Base-by-base conservation (phyloP, 164 flowering plant genomes). In the Vitis rotundifolia region DNA sequence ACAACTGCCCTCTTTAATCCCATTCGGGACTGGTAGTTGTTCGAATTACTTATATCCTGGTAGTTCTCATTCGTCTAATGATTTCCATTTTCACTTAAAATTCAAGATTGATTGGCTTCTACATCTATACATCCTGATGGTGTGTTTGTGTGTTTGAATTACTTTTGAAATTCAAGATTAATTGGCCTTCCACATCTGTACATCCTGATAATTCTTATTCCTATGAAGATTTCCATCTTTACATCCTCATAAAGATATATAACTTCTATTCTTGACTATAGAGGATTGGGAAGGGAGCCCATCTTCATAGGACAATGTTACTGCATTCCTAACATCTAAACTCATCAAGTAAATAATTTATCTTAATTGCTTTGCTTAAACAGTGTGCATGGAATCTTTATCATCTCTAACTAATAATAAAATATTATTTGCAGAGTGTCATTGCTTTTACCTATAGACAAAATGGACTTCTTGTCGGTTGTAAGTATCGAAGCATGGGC, bases 371-470 rank as follows among this genome's bases (percentile, higher is more conserved):
- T 49, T 64, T 18, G 47, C 22, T 54, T 52, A 19, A 16, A 29
- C 12, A 53, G 8, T 10, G 19, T 12, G 26, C 10, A 52, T 18
- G 2, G 26, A 52, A 53, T 1, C 13, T 47, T 53, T 53, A 9
- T 54, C 14, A 8, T 52, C 11, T 44, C 58, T 56, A 18, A 44
- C 31, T 18, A 28, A 13, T 10, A 15, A 44, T 26, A 48, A 37
- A 52, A 12, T 29, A 9, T 67, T 11, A 11, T 67, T 49, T 53
- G 48, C 80, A 80, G 83, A 57, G 63, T 22, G 64, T 67, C 18
- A 70, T 80, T 54, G 83, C 81, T 11, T 77, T 80, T 64, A 67
- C 81, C 55, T 80, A 80, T 26, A 61, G 75, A 58, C 49, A 59
- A 59, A 63, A 75, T 63, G 81, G 81, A 55, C 31, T 4, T 56